Percentiles rank a stretch among this genome's conserved stretches.
Evolutionary conservation across 352 stramenopile species (phyloP).

Genomic region (Phytopythium oedochilum): DNA sequence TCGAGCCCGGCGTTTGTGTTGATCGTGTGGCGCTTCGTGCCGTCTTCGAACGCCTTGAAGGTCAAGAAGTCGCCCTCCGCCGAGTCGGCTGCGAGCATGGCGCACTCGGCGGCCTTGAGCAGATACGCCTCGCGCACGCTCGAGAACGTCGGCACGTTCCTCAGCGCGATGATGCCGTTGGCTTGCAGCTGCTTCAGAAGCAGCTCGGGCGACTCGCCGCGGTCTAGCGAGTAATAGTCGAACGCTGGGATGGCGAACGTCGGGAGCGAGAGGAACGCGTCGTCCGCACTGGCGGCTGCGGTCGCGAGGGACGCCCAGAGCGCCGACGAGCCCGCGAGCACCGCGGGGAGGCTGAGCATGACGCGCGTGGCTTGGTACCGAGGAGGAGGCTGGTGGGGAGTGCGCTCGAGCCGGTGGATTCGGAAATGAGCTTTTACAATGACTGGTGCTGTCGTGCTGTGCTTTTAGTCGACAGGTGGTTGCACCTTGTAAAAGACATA

Average conservation of each 20-base stretch:
- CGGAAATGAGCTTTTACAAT: neutral
- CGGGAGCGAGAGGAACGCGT: slow-evolving; percentile 7
- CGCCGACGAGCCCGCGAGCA: neutral
- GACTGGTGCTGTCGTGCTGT: no score
- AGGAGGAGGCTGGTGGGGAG: neutral
- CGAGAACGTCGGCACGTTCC: slow-evolving; percentile 39
- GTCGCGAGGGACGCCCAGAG: neutral
- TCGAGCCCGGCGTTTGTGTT: slow-evolving; percentile 33
- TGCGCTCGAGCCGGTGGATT: neutral
- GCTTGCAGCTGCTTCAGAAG: slow-evolving; percentile 28
- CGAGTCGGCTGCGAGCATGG: slow-evolving; percentile 17
- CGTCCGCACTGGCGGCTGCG: neutral
- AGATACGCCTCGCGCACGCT: slow-evolving; percentile 32
- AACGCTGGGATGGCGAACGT: slow-evolving; percentile 28
- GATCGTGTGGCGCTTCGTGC: slow-evolving; percentile 46
- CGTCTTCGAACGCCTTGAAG: slow-evolving; percentile 42
- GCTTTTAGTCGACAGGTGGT: neutral
- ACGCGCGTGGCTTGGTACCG: neutral
- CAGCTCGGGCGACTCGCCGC: slow-evolving; percentile 7
- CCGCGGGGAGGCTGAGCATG: neutral
- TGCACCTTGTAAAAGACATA: neutral
- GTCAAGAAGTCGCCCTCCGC: slow-evolving; percentile 23
- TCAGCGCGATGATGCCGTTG: slow-evolving; percentile 45
- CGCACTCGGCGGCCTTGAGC: slow-evolving; percentile 28
- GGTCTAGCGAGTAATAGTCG: slow-evolving; percentile 19